Conservation (phyloP, 108 stramenopile species). For the Discostella stelligeroides region DNA sequence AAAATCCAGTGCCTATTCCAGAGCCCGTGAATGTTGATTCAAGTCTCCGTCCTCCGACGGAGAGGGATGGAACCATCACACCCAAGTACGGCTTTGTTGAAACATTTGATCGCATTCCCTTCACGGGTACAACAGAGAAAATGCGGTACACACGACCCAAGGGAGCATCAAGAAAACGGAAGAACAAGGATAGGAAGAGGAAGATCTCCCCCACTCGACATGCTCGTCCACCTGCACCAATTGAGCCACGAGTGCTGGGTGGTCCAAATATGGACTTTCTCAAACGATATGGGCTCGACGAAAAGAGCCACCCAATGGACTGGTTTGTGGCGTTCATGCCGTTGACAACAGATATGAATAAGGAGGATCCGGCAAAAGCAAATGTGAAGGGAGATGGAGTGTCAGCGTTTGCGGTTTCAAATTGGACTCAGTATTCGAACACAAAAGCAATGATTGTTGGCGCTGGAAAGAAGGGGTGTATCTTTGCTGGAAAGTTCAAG, state of each 20-base stretch:
- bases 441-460: too few relatives aligned
- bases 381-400: too few relatives aligned
- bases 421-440: too few relatives aligned
- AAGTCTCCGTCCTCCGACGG: slow-evolving; percentile 24
- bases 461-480: too few relatives aligned
- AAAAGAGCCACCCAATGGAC: slow-evolving; percentile 26
- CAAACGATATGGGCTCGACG: slow-evolving; percentile 16
- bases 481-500: too few relatives aligned
- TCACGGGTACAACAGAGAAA: slow-evolving; percentile 17
- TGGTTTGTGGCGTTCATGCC: too few relatives aligned
- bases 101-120: slow-evolving; percentile 8
- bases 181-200: slow-evolving; percentile 3
- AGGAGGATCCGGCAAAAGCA: too few relatives aligned
- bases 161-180: neutral
- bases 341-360: too few relatives aligned
- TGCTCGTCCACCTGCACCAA: neutral
- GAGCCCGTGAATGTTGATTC: slow-evolving; percentile 19
- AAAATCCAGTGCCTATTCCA: slow-evolving; percentile 13
- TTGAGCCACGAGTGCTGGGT: neutral
- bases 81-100: slow-evolving; percentile 14
- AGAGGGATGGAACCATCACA: slow-evolving; percentile 8
- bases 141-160: slow-evolving; percentile 11
- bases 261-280: slow-evolving; percentile 26
- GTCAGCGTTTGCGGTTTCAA: too few relatives aligned
- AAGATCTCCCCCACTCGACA: slow-evolving; percentile 7